Conservation (phyloP, 495 filamentous ascomycete species). For the Cryomyces antarcticus region DNA sequence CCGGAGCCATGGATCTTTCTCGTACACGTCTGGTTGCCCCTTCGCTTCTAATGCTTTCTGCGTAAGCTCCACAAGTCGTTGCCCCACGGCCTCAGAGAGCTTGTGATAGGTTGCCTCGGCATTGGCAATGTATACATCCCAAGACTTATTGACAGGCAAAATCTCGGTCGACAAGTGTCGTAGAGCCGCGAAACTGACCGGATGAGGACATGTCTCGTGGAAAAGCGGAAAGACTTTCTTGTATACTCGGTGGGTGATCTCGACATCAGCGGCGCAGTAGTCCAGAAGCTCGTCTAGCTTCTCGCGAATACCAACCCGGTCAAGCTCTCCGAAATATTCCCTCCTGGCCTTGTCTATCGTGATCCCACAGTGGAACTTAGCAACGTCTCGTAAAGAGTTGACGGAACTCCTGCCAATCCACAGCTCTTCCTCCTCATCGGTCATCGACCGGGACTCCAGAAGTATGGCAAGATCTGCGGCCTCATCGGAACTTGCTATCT, state of each 20-base stretch:
- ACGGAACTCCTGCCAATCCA: conserved; percentile 90
- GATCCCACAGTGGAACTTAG: conserved; percentile 84
- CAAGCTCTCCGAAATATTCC: conserved; percentile 70
- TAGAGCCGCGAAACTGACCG: conserved; percentile 87
- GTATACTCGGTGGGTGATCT: conserved; percentile 80
- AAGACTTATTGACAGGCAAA: conserved; percentile 69
- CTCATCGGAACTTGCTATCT: conserved; percentile 48
- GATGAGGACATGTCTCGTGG: conserved; percentile 75
- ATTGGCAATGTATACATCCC: conserved; percentile 62
- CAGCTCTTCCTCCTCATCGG: conserved; percentile 70
- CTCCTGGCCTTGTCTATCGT: conserved; percentile 79
- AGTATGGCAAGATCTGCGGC: conserved; percentile 50
- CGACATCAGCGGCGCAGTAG: conserved; percentile 92
- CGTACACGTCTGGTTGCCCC: conserved; percentile 40
- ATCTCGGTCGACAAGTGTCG: conserved; percentile 84
- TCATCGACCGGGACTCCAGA: conserved; percentile 37
- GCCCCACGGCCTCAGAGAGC: conserved; percentile 52
- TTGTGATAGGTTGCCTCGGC: conserved; percentile 70
- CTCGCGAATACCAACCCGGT: conserved; percentile 41
- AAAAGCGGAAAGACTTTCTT: conserved; percentile 81
- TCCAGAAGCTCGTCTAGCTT: conserved; percentile 69
- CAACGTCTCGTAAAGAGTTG: conserved; percentile 89
- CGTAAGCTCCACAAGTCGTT: conserved; percentile 49
- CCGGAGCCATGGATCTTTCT: conserved; percentile 67
- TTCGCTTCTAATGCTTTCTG: conserved; percentile 58